Base-by-base conservation (phyloP, 2,329 filamentous ascomycete species). In the Fusarium goolgardi region DNA sequence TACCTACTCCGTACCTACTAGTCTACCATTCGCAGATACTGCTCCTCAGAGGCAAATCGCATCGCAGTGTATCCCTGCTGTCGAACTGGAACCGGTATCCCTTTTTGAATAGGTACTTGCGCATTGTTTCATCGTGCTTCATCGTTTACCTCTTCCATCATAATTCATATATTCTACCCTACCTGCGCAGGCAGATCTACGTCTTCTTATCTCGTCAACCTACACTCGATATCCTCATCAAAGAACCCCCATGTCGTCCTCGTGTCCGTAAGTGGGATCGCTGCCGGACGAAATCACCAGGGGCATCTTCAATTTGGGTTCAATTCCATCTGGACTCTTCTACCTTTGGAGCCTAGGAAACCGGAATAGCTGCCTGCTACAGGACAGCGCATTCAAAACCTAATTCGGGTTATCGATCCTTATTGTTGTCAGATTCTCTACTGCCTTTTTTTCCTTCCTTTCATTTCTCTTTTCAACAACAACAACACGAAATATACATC, bases 261-360 rank as follows among this genome's bases (percentile, higher is more conserved):
- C 43, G 54, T 62, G 62, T 55, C 71, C 70, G 45, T 70, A 73
- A 73, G 67, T 67, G 71, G 71, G 65, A 70, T 73, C 71, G 67
- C 65, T 59, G 57, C 71, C 71, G 71, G 70, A 46, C 55, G 63
- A 49, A 67, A 54, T 59, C 62, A 46, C 44, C 71, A 72, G 71
- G 71, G 59, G 59, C 59, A 59, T 29, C 50, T 70, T 67, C 62
- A 58, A 60, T 41, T 60, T 35, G 58, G 25, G 53, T 60, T 54
- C 54, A 54, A 54, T 54, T 59, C 54, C 41, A 25, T 35, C 59
- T 52, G 43, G 35, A 50, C 51, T 53, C 40, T 69, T 41, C 46
- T 45, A 50, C 61, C 35, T 59, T 57, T 59, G 47, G 52, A 37
- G 27, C 27, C 27, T 29, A 29, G 27, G 25, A 61, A 23, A 25